Evolutionary conservation across 1,284 basidiomycete genomes (phyloP).

Genomic region (Austroboletus niveus): DNA sequence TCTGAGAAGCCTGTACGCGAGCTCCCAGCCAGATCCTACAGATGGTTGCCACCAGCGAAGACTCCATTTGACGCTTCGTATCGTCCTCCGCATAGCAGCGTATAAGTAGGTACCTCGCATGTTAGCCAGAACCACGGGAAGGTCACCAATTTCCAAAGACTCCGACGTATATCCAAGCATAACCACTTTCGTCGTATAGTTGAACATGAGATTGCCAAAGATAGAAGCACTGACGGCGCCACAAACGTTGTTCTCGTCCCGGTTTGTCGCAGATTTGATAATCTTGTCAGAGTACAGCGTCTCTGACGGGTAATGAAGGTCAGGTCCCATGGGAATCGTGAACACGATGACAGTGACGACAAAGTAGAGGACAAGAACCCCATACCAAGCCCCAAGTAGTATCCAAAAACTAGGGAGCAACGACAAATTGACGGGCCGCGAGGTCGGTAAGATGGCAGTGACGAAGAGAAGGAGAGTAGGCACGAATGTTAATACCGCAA

Average conservation of each 20-base stretch:
- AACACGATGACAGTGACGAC: constrained; percentile 42
- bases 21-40: constrained; percentile 59
- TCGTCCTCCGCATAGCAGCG: constrained; percentile 31
- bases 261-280: constrained; percentile 52
- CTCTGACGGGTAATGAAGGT: constrained; percentile 67
- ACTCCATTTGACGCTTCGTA: constrained; percentile 38
- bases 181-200: constrained; percentile 81
- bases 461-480: constrained; percentile 51
- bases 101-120: constrained; percentile 68
- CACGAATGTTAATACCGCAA: constrained; percentile 56
- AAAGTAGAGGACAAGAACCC: constrained; percentile 31
- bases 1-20: constrained; percentile 56
- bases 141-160: constrained; percentile 80
- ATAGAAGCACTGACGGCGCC: constrained; percentile 47
- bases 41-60: constrained; percentile 37
- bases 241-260: constrained; percentile 63
- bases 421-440: constrained; percentile 15
- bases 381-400: constrained; percentile 18
- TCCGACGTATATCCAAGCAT: constrained; percentile 73
- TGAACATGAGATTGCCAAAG: constrained; percentile 52
- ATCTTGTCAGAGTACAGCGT: constrained; percentile 75
- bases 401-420: constrained; percentile 8
- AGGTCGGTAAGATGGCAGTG: constrained; percentile 54
- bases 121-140: constrained; percentile 72
- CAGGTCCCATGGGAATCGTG: constrained; percentile 70